Conservation (phyloP, 2,329 filamentous ascomycete genomes). For the Colletotrichum tofieldiae region DNA sequence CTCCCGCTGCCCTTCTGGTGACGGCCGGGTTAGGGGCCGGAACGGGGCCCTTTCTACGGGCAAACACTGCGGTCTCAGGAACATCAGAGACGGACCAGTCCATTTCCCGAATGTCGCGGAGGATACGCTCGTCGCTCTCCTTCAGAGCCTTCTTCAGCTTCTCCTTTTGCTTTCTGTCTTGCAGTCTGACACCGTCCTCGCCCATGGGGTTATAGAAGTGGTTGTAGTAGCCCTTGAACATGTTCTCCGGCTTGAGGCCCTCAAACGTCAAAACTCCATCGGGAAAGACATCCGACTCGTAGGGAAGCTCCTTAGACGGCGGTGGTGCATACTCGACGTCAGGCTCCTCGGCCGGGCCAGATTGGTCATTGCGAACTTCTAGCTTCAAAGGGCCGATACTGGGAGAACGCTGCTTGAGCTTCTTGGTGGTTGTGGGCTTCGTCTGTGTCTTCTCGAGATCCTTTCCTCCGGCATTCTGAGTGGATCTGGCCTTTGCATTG, state of each 20-base stretch:
- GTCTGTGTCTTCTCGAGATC: slow-evolving; percentile 75
- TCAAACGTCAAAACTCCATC: slow-evolving; percentile 70
- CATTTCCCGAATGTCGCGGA: slow-evolving; percentile 75
- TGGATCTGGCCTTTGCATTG: slow-evolving; percentile 85
- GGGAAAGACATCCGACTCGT: slow-evolving; percentile 79
- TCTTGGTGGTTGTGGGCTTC: slow-evolving; percentile 73
- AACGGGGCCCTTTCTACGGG: slow-evolving; percentile 51
- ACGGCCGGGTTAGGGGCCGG: slow-evolving; percentile 42
- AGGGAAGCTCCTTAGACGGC: slow-evolving; percentile 75
- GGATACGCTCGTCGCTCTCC: slow-evolving; percentile 77
- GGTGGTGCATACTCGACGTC: slow-evolving; percentile 95
- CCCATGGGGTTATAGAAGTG: slow-evolving; percentile 76
- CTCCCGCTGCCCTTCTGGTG: slow-evolving; percentile 46
- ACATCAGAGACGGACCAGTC: slow-evolving; percentile 74
- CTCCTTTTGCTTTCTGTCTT: slow-evolving; percentile 73
- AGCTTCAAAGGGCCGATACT: slow-evolving; percentile 72
- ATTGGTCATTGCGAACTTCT: slow-evolving; percentile 71
- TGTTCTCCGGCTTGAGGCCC: slow-evolving; percentile 70
- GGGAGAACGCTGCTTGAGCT: slow-evolving; percentile 70
- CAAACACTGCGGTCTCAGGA: slow-evolving; percentile 60
- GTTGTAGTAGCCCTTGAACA: slow-evolving; percentile 74
- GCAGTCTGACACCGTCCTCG: slow-evolving; percentile 75
- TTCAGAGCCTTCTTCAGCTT: slow-evolving; percentile 66
- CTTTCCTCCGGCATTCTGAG: slow-evolving; percentile 77
- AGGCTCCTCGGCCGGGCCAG: slow-evolving; percentile 68